Conservation (phyloP, 768 basidiomycete genomes). For the Pleurotus citrinopileatus region DNA sequence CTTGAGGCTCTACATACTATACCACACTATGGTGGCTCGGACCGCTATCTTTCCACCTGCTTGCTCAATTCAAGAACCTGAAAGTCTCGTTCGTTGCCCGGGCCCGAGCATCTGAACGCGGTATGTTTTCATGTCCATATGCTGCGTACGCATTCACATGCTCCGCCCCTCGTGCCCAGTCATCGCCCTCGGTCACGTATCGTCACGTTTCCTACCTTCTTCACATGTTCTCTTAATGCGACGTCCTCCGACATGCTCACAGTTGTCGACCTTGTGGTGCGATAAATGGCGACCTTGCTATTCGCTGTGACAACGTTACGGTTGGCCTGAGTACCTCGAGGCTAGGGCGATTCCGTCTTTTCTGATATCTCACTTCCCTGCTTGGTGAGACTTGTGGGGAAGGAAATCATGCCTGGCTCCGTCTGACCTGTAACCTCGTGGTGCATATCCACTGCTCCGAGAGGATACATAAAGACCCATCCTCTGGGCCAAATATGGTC, state of each 20-base stretch:
- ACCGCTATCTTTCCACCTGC: no score
- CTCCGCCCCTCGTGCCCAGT: conserved; percentile 6
- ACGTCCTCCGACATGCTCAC: background rate
- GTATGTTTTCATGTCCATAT: conserved; percentile 11
- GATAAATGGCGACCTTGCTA: background rate
- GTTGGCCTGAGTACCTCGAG: background rate
- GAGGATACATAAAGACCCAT: conserved; percentile 2
- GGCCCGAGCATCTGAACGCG: background rate
- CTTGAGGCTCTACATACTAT: no score
- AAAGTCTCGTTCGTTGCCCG: no score
- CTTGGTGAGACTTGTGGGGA: conserved; percentile 1
- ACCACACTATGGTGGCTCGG: no score
- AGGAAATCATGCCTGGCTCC: conserved; percentile 1
- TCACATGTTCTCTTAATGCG: conserved; percentile 2
- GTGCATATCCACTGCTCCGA: background rate
- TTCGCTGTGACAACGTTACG: background rate
- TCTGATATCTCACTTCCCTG: background rate
- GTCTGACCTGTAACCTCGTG: background rate
- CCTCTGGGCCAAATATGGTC: background rate
- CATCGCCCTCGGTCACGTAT: conserved; percentile 4
- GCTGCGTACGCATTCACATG: conserved; percentile 8
- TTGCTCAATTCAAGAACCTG: no score
- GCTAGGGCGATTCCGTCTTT: background rate
- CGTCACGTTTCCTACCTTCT: background rate
- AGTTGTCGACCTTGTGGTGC: background rate